phyloP scores from a whole-genome alignment of 75 land plant genomes.

The Chamaecyparis obtusa region DNA sequence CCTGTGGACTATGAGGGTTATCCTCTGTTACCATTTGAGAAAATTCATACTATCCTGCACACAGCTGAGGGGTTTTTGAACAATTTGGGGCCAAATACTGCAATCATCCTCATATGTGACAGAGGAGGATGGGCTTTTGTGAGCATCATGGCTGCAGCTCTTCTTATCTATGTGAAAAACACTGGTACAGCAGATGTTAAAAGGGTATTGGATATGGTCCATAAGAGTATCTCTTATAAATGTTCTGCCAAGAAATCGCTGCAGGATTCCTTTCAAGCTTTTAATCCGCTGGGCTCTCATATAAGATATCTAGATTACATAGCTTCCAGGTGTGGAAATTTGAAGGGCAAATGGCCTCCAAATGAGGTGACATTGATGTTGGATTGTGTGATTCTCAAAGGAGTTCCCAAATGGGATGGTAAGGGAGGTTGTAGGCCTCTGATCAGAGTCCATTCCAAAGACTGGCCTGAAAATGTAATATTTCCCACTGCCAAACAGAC shows the following conservation, averaged over 20 bases:
- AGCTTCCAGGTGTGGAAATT: not conserved
- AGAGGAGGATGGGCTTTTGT: not conserved
- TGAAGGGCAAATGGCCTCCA: not conserved
- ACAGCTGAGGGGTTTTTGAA: not conserved
- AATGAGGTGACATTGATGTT: not conserved
- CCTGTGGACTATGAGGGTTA: not conserved
- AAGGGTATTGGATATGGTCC: not conserved
- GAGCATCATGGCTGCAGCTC: not conserved
- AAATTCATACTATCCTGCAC: not conserved
- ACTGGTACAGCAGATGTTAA: not conserved
- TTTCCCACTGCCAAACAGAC: not conserved
- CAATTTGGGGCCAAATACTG: not conserved
- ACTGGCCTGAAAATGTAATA: not conserved
- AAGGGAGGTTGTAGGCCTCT: not conserved
- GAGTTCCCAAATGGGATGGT: not conserved
- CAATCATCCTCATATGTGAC: not conserved
- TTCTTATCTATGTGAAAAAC: not conserved
- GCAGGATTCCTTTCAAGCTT: not conserved
- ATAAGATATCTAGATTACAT: not conserved
- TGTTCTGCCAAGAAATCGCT: not conserved
- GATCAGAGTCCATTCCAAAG: not conserved
- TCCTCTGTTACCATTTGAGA: not conserved
- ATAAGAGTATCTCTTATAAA: not conserved
- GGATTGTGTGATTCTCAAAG: not conserved
- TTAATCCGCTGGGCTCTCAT: not conserved